Conservation (phyloP, 805 yeast genomes). For the Tetrapisispora arboricola region DNA sequence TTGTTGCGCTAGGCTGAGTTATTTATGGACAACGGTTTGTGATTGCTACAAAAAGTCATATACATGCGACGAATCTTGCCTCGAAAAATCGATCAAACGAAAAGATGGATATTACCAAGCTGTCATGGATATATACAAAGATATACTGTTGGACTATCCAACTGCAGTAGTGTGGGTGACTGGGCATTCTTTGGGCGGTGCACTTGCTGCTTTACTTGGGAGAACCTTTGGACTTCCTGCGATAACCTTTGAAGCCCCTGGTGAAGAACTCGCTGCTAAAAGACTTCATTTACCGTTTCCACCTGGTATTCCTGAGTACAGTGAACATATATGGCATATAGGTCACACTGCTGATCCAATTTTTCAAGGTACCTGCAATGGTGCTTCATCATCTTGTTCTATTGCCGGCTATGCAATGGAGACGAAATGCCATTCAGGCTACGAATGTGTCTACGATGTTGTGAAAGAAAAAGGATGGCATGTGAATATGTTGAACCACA, state of each 20-base stretch:
- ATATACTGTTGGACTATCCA: constrained; percentile 61
- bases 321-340: constrained; percentile 86
- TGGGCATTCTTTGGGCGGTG: constrained; percentile 93
- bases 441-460: constrained; percentile 78
- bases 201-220: constrained; percentile 69
- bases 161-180: constrained; percentile 73
- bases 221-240: constrained; percentile 85
- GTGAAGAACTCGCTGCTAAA: constrained; percentile 72
- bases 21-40: constrained; percentile 90
- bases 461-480: constrained; percentile 88
- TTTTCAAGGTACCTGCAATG: constrained; percentile 92
- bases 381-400: constrained; percentile 81
- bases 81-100: constrained; percentile 63
- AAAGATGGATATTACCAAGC: constrained; percentile 80
- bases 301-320: constrained; percentile 70
- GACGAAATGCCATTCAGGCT: constrained; percentile 87
- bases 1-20: constrained; percentile 89
- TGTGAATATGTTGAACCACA: constrained; percentile 76
- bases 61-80: constrained; percentile 80
- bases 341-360: constrained; percentile 98
- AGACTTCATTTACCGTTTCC: constrained; percentile 87
- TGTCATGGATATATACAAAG: constrained; percentile 61
- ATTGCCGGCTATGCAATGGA: constrained; percentile 97
- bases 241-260: constrained; percentile 89
- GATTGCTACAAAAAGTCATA: constrained; percentile 80